phyloP scores from a whole-genome alignment of 2,329 filamentous ascomycete genomes.

The Huntiella moniliformis region DNA sequence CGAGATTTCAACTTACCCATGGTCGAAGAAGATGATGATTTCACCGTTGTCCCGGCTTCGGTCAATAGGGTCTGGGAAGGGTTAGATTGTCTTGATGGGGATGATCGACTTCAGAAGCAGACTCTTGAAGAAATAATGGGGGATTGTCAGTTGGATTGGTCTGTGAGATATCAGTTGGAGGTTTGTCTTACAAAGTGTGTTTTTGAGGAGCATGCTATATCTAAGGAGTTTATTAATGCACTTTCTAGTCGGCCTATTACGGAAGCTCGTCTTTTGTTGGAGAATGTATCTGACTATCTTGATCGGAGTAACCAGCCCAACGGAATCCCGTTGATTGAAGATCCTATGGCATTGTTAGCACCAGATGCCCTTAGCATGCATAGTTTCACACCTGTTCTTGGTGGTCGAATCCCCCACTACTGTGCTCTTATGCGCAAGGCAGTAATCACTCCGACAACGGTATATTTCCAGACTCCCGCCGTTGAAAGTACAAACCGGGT shows the following conservation, averaged over 20 bases:
- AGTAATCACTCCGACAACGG: constrained; percentile 64
- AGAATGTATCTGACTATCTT: constrained; percentile 44
- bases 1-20: constrained; percentile 44
- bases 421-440: constrained; percentile 61
- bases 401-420: constrained; percentile 38
- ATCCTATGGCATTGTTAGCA: constrained; percentile 19
- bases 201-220: constrained; percentile 59
- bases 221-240: constrained; percentile 43
- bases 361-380: neutral
- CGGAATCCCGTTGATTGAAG: constrained; percentile 43
- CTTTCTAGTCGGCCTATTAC: constrained; percentile 28
- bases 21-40: neutral
- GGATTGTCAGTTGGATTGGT: constrained; percentile 34
- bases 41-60: neutral
- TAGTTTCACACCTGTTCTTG: constrained; percentile 15
- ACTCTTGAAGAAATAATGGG: neutral
- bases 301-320: neutral
- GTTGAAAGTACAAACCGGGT: constrained; percentile 82
- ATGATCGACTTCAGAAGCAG: neutral
- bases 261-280: constrained; percentile 48
- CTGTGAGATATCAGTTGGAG: constrained; percentile 76
- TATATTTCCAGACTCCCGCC: constrained; percentile 58
- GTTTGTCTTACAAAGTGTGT: constrained; percentile 70
- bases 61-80: constrained; percentile 4
- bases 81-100: neutral